Conservation (phyloP, 768 basidiomycete genomes). For the Xanthoconium stramineum region DNA sequence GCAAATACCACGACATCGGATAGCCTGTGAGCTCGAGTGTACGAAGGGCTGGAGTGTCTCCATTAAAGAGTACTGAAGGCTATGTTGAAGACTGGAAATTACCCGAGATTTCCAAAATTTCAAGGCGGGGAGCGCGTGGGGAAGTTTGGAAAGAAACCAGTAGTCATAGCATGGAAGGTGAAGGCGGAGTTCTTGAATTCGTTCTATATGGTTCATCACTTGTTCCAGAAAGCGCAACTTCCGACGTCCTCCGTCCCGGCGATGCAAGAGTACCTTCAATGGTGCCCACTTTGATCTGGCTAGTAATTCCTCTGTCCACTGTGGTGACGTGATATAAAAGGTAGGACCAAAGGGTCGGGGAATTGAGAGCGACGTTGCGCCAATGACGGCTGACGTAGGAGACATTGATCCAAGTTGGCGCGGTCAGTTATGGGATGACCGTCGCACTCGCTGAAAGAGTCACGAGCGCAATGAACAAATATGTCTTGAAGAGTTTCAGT, state of each 20-base stretch:
- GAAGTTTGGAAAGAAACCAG: not conserved
- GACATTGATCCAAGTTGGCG: constrained; percentile 7
- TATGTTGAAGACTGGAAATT: no score
- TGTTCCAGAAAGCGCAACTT: no score
- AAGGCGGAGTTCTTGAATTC: not conserved
- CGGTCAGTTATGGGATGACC: not conserved
- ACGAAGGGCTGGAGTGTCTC: no score
- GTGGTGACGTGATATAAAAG: constrained; percentile 30
- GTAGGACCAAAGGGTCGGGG: constrained; percentile 38
- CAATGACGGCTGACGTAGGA: constrained; percentile 30
- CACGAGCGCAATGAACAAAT: no score
- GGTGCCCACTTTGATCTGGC: constrained; percentile 41
- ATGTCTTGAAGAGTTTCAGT: constrained; percentile 9
- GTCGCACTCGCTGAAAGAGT: accelerated
- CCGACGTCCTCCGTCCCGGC: not conserved
- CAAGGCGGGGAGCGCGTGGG: not conserved
- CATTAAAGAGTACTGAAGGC: not conserved
- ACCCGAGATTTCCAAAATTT: not conserved
- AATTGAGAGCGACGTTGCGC: constrained; percentile 41
- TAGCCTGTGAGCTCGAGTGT: not conserved
- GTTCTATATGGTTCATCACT: not conserved
- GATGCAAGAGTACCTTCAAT: not conserved
- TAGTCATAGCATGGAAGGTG: no score
- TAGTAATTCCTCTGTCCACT: constrained; percentile 41
- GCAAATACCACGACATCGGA: not conserved